A percentile compares a stretch with the other conserved stretches of the same genome.
Conservation (phyloP, 768 basidiomycete genomes). For the Cytidiella melzeri region DNA sequence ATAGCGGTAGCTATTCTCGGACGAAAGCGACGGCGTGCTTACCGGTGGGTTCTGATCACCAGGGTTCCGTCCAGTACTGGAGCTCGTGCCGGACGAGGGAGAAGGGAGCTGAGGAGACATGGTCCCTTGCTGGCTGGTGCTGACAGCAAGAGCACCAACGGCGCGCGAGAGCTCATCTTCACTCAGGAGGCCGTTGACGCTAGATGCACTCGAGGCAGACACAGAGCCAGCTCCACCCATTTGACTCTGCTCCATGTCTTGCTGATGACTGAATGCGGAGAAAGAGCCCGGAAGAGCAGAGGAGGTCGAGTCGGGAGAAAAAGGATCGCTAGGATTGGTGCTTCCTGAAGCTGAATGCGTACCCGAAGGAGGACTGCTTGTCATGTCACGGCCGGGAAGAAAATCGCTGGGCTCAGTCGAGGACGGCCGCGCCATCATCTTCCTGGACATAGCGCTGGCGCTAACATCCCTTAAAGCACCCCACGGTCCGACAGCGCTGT, state of each 20-base stretch:
- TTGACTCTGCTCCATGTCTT: constrained; percentile 15
- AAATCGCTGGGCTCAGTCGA: constrained; percentile 21
- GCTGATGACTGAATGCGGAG: constrained; percentile 21
- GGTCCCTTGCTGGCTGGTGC: constrained; percentile 42
- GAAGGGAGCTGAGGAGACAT: constrained; percentile 75
- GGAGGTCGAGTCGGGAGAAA: constrained; percentile 23
- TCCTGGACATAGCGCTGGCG: constrained; percentile 19
- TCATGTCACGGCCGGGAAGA: constrained; percentile 19
- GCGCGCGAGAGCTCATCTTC: constrained; percentile 31
- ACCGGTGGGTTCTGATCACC: constrained; percentile 93
- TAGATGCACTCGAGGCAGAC: constrained; percentile 36
- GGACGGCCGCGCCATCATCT: constrained; percentile 21
- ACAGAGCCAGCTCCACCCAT: constrained; percentile 22
- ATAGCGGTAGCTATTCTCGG: not conserved
- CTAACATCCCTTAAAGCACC: constrained; percentile 22
- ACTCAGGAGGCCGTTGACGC: constrained; percentile 34
- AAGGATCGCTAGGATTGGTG: constrained; percentile 19
- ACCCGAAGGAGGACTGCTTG: constrained; percentile 7
- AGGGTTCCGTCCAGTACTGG: constrained; percentile 32
- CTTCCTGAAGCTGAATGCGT: constrained; percentile 12
- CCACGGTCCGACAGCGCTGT: constrained; percentile 15
- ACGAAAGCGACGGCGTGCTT: constrained; percentile 23
- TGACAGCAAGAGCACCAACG: constrained; percentile 42
- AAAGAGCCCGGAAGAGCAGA: constrained; percentile 21
- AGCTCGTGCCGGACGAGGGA: constrained; percentile 61